These are phyloP conservation scores for Biscogniauxia sp. DNA, from an alignment of 2,329 filamentous ascomycete genomes.

Conservation along the genomic window DNA sequence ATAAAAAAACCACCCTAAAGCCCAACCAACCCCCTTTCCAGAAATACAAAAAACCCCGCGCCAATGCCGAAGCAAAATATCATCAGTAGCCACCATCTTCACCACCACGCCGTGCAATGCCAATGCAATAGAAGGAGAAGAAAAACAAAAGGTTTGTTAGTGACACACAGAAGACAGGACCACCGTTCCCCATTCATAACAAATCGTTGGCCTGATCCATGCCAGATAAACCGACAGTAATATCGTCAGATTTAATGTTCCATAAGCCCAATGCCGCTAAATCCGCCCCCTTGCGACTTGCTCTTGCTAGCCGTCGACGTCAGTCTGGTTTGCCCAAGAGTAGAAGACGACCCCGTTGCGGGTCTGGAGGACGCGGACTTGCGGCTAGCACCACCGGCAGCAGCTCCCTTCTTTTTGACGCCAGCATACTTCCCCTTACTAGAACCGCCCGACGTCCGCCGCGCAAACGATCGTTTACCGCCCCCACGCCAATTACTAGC, in stretches of 20 bases:
- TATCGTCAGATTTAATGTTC: constrained; percentile 21
- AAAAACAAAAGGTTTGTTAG: background rate
- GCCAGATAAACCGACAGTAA: constrained; percentile 7
- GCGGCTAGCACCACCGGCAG: constrained; percentile 8
- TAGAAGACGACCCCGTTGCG: constrained; percentile 1
- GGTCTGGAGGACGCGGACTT: constrained; percentile 10
- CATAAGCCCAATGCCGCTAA: constrained; percentile 31
- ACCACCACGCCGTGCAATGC: background rate
- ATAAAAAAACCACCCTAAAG: background rate
- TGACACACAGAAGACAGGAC: background rate
- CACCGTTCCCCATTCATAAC: constrained; percentile 2
- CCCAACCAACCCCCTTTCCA: too few relatives aligned
- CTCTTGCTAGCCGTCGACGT: constrained; percentile 8
- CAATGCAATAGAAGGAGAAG: background rate
- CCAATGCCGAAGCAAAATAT: background rate
- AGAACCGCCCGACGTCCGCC: constrained; percentile 17
- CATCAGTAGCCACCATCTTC: background rate
- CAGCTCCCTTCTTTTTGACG: constrained; percentile 22
- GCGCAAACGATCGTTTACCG: constrained; percentile 19
- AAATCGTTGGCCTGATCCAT: constrained; percentile 7
- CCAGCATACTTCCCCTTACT: constrained; percentile 14
- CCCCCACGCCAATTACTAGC: constrained; percentile 21
- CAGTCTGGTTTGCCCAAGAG: constrained; percentile 3
- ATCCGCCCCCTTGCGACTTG: constrained; percentile 20
- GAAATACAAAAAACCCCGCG: too few relatives aligned